These are phyloP conservation scores for Populus euphratica DNA, from an alignment of 345 rosid genomes.

Conservation along the genomic window DNA sequence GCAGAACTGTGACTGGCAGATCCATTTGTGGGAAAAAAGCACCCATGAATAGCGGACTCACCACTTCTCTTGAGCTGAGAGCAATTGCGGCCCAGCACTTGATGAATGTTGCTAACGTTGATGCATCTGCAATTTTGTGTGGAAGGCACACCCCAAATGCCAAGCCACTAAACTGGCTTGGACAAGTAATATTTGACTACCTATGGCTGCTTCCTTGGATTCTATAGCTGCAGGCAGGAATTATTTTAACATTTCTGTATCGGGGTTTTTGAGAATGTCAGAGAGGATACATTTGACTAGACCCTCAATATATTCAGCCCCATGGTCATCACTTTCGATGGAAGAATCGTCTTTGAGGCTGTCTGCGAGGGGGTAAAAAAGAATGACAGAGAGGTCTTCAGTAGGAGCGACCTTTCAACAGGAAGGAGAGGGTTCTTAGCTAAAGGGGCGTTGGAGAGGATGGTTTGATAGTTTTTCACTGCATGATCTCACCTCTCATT, in stretches of 20 bases:
- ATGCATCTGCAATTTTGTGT: constrained; percentile 22
- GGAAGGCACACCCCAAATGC: constrained; percentile 20
- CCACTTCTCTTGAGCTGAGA: neutral
- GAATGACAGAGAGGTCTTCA: neutral
- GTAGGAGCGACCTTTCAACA: neutral
- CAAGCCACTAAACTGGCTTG: constrained; percentile 31
- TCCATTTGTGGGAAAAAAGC: constrained; percentile 18
- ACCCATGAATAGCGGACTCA: constrained; percentile 3
- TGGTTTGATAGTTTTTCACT: constrained; percentile 10
- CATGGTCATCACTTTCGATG: constrained; percentile 41
- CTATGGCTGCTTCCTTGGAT: constrained; percentile 5
- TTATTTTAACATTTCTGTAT: neutral
- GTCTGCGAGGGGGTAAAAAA: constrained; percentile 10
- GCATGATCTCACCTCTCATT: neutral
- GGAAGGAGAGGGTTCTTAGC: neutral
- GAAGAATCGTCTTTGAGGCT: constrained; percentile 7
- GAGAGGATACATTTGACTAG: constrained; percentile 21
- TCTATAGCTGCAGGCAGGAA: constrained; percentile 26
- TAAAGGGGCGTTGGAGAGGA: neutral
- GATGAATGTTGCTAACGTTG: constrained; percentile 12
- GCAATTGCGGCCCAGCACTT: constrained; percentile 24
- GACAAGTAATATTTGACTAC: constrained; percentile 1
- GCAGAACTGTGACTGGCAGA: neutral
- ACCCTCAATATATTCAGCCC: constrained; percentile 35
- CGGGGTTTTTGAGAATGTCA: constrained; percentile 23